These are phyloP conservation scores for Fusarium sp. DNA, from an alignment of 2,329 filamentous ascomycete genomes.

Conservation along the genomic window DNA sequence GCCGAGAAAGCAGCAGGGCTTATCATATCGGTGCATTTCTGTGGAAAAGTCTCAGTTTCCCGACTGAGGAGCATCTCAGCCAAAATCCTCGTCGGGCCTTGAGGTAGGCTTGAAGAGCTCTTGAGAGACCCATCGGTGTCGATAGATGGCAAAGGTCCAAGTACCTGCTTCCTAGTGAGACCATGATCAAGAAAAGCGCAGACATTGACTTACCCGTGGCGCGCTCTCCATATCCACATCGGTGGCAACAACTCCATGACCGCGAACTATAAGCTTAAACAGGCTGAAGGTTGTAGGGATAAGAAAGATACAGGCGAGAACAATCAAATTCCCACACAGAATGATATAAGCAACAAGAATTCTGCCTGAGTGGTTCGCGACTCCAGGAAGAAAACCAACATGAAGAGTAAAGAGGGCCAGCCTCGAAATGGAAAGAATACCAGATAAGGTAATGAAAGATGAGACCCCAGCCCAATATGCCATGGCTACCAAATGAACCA, in stretches of 20 bases:
- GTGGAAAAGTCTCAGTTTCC: background rate
- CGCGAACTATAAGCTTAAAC: background rate
- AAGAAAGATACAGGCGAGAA: conserved; percentile 10
- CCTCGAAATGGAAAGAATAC: conserved; percentile 4
- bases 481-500: conserved; percentile 9
- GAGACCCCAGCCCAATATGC: conserved; percentile 1
- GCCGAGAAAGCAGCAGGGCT: fast-evolving
- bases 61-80: background rate
- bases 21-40: fast-evolving
- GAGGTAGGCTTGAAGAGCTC: fast-evolving
- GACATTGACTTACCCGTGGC: background rate
- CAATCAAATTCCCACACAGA: conserved; percentile 6
- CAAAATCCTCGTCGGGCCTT: background rate
- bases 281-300: conserved; percentile 7
- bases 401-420: conserved; percentile 15
- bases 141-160: background rate
- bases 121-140: background rate
- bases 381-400: conserved; percentile 12
- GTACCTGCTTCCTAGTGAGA: background rate
- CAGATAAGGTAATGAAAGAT: conserved; percentile 4
- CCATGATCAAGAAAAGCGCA: fast-evolving
- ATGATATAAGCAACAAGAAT: conserved; percentile 22
- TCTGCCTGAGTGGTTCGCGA: conserved; percentile 1
- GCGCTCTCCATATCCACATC: background rate
- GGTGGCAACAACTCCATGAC: too few relatives aligned